Conservation (phyloP, 2,329 filamentous ascomycete species). For the Microsporum canis region DNA sequence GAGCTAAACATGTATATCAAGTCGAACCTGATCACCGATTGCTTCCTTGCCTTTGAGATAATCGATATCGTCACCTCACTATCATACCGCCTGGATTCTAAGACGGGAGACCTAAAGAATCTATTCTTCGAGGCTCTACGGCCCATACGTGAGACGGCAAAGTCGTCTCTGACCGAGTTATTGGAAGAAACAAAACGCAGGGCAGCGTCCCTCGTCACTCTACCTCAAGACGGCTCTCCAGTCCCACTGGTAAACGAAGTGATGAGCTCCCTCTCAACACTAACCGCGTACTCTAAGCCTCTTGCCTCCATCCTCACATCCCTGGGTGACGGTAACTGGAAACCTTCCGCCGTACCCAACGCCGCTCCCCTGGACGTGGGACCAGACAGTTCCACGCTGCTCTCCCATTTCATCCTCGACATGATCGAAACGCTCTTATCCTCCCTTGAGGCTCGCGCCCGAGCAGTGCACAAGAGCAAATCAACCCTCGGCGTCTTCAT, state of each 20-base stretch:
- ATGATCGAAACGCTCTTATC: slow-evolving; percentile 71
- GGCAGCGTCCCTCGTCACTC: slow-evolving; percentile 50
- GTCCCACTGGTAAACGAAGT: slow-evolving; percentile 70
- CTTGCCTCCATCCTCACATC: slow-evolving; percentile 85
- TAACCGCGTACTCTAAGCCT: slow-evolving; percentile 76
- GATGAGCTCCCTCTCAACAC: slow-evolving; percentile 73
- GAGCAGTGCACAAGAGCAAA: slow-evolving; percentile 62
- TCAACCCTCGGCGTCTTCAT: slow-evolving; percentile 76
- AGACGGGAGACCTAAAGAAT: slow-evolving; percentile 74
- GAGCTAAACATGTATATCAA: slow-evolving; percentile 88
- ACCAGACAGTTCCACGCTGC: slow-evolving; percentile 76
- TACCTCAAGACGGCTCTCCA: slow-evolving; percentile 69
- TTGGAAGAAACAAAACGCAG: slow-evolving; percentile 71
- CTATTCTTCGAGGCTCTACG: slow-evolving; percentile 75
- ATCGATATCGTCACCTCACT: slow-evolving; percentile 77
- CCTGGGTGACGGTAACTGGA: slow-evolving; percentile 85
- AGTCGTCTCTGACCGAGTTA: slow-evolving; percentile 69
- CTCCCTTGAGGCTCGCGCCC: slow-evolving; percentile 63
- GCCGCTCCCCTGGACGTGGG: slow-evolving; percentile 73
- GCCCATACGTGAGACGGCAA: slow-evolving; percentile 83
- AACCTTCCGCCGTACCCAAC: slow-evolving; percentile 49
- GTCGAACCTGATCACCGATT: slow-evolving; percentile 74
- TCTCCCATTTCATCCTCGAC: slow-evolving; percentile 81
- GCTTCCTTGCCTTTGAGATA: slow-evolving; percentile 89
- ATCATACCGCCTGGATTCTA: slow-evolving; percentile 65